Percentiles rank a stretch among this genome's conserved stretches.
Evolutionary conservation across 1,284 basidiomycete species (phyloP).

Genomic region (Farysia itapuensis): DNA sequence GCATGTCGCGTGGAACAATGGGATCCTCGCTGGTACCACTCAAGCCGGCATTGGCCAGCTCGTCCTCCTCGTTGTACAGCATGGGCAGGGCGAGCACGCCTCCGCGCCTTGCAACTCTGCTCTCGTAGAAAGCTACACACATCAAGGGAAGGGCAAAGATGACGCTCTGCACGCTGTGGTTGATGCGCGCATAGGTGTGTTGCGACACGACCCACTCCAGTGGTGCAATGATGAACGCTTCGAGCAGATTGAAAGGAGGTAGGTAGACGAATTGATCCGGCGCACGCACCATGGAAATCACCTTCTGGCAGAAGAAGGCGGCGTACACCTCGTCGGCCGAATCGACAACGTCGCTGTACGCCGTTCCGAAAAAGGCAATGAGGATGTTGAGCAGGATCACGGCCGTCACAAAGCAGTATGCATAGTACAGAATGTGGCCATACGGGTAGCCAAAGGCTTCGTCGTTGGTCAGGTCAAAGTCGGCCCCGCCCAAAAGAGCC

Average conservation of each 20-base stretch:
- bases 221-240: slow-evolving; percentile 77
- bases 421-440: slow-evolving; percentile 76
- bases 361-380: slow-evolving; percentile 74
- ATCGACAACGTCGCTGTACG: slow-evolving; percentile 53
- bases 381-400: slow-evolving; percentile 66
- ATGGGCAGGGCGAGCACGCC: slow-evolving; percentile 26
- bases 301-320: slow-evolving; percentile 48
- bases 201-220: slow-evolving; percentile 70
- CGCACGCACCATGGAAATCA: slow-evolving; percentile 66
- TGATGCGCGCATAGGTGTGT: slow-evolving; percentile 36
- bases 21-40: slow-evolving; percentile 31
- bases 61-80: slow-evolving; percentile 10
- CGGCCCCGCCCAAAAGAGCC: slow-evolving; percentile 67
- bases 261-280: slow-evolving; percentile 67
- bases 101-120: slow-evolving; percentile 12
- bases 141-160: slow-evolving; percentile 41
- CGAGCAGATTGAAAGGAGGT: slow-evolving; percentile 77
- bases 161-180: slow-evolving; percentile 34
- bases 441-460: slow-evolving; percentile 60
- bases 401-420: slow-evolving; percentile 39
- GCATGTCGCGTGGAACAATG: slow-evolving; percentile 38
- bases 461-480: slow-evolving; percentile 36
- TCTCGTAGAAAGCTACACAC: slow-evolving; percentile 48
- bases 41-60: slow-evolving; percentile 4
- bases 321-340: slow-evolving; percentile 34